Percentiles rank a stretch among this genome's conserved stretches.
phyloP scores from a whole-genome alignment of 768 basidiomycete species.

The Lactifluus rugatus region DNA sequence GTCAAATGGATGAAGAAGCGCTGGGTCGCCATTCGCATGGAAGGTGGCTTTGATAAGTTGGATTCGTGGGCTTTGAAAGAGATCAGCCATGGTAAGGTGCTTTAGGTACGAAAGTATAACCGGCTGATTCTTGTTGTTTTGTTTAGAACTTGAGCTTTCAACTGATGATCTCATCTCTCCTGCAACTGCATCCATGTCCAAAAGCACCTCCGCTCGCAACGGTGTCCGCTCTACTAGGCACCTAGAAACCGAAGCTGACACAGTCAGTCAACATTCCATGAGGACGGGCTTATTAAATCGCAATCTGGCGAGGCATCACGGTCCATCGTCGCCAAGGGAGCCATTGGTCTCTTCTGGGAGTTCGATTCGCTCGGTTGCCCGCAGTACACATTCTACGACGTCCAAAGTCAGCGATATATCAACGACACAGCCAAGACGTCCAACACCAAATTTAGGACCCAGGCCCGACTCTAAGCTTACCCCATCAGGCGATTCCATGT shows the following conservation, averaged over 20 bases:
- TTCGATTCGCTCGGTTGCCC: conserved; percentile 40
- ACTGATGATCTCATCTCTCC: conserved; percentile 56
- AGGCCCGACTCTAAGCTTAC: conserved; percentile 67
- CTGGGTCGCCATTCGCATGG: conserved; percentile 66
- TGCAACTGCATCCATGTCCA: conserved; percentile 24
- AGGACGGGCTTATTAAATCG: conserved; percentile 36
- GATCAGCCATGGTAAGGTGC: conserved; percentile 62
- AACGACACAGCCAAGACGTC: conserved; percentile 22
- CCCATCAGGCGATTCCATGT: conserved; percentile 30
- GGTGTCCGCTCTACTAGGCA: conserved; percentile 19
- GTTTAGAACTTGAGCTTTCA: conserved; percentile 67
- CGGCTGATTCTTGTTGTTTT: conserved; percentile 1
- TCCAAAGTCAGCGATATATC: conserved; percentile 25
- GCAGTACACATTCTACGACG: conserved; percentile 31
- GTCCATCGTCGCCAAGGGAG: conserved; percentile 25
- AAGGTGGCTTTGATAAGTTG: conserved; percentile 73
- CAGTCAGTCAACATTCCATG: conserved; percentile 37
- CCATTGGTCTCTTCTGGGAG: conserved; percentile 26
- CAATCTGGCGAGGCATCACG: conserved; percentile 22
- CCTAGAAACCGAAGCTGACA: conserved; percentile 31
- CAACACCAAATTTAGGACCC: conserved; percentile 19
- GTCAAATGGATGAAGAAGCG: conserved; percentile 66
- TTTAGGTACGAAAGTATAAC: not conserved
- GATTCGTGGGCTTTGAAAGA: conserved; percentile 86
- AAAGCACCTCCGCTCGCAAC: conserved; percentile 19